Conservation (phyloP, 164 flowering plant species). For the Kingdonia uniflora region DNA sequence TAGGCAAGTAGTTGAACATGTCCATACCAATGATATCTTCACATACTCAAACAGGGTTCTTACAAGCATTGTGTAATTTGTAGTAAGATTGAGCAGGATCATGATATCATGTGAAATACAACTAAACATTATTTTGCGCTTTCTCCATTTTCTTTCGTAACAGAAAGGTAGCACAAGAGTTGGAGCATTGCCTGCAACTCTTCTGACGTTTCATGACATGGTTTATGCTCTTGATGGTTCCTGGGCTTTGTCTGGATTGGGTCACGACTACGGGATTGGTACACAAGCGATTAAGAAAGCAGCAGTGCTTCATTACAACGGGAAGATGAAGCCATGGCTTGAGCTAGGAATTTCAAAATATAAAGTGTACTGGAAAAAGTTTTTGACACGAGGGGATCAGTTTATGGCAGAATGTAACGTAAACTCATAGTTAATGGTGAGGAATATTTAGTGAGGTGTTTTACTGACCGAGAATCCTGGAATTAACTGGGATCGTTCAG, state of each 20-base stretch:
- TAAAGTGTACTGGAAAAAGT: conserved; percentile 57
- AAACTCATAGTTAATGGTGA: conserved; percentile 18
- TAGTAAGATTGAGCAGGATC: too few relatives aligned
- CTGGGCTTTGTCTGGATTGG: conserved; percentile 70
- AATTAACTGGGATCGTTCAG: conserved; percentile 6
- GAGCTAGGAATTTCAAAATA: conserved; percentile 78
- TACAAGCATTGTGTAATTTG: too few relatives aligned
- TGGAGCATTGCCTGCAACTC: conserved; percentile 41
- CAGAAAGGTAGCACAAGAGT: conserved; percentile 10
- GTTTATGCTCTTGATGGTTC: conserved; percentile 44
- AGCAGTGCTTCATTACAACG: conserved; percentile 84
- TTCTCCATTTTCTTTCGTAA: conserved; percentile 3
- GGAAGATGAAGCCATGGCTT: conserved; percentile 97
- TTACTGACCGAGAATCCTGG: conserved; percentile 6
- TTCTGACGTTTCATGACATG: conserved; percentile 57
- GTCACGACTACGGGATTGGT: conserved; percentile 55
- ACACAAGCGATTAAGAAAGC: conserved; percentile 29
- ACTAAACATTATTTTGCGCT: not conserved
- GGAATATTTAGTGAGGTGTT: conserved; percentile 1
- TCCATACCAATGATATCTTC: too few relatives aligned
- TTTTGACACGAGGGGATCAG: conserved; percentile 43
- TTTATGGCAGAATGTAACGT: conserved; percentile 78
- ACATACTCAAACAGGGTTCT: too few relatives aligned
- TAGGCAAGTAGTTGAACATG: too few relatives aligned
- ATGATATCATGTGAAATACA: too few relatives aligned